These are phyloP conservation scores for Fusarium newnesense DNA, from an alignment of 2,329 filamentous ascomycete genomes.

Conservation along the genomic window DNA sequence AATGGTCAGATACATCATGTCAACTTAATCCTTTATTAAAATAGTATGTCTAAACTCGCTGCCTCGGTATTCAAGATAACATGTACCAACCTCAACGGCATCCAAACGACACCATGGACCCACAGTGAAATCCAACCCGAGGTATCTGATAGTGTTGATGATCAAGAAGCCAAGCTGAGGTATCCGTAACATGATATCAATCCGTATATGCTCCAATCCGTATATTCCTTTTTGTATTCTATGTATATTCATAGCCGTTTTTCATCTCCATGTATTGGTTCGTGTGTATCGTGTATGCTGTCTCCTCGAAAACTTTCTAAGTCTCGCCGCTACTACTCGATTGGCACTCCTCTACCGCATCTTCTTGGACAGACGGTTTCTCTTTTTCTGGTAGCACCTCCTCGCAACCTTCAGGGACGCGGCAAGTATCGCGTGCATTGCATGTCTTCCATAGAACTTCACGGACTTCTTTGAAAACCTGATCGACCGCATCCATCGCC, in stretches of 20 bases:
- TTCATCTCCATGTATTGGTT: constrained; percentile 6
- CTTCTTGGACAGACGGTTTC: neutral
- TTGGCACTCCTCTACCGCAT: constrained; percentile 30
- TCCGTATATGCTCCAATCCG: neutral
- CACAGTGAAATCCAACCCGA: constrained; percentile 2
- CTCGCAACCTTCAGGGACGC: constrained; percentile 73
- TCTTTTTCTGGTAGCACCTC: constrained; percentile 54
- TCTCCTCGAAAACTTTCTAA: constrained; percentile 3
- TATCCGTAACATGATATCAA: neutral
- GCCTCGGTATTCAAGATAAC: neutral
- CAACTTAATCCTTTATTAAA: neutral
- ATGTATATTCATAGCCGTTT: neutral
- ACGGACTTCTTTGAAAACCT: constrained; percentile 83
- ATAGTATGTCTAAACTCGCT: neutral
- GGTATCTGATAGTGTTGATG: neutral
- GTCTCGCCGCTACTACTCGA: constrained; percentile 40
- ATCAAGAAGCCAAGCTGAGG: neutral
- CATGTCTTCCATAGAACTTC: constrained; percentile 87
- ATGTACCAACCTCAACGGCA: constrained; percentile 2
- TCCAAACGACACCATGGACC: neutral
- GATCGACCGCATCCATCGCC: constrained; percentile 87
- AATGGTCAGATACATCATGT: neutral
- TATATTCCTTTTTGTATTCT: neutral
- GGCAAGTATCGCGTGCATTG: constrained; percentile 64
- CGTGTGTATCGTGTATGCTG: constrained; percentile 17